These are phyloP conservation scores for Selenicereus undatus DNA, from an alignment of 148 eudicot genomes.

Conservation along the genomic window DNA sequence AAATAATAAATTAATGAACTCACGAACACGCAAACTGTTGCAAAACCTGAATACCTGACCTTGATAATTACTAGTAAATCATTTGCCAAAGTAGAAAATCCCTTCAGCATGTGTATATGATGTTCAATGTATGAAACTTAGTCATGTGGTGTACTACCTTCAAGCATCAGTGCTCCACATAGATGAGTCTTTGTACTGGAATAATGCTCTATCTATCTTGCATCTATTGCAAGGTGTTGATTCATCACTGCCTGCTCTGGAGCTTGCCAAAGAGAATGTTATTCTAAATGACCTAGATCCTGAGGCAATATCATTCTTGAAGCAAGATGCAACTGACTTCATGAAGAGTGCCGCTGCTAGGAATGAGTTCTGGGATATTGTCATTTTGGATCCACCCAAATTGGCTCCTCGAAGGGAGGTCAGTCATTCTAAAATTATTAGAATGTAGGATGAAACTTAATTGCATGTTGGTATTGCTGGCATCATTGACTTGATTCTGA, in stretches of 20 bases:
- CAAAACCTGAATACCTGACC: not conserved
- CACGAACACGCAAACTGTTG: not conserved
- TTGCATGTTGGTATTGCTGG: not conserved
- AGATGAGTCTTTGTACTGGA: conserved; percentile 10
- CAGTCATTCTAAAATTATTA: not conserved
- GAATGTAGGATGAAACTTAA: not conserved
- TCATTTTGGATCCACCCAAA: conserved; percentile 86
- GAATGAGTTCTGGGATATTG: conserved; percentile 82
- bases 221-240: conserved; percentile 57
- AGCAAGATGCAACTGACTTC: conserved; percentile 69
- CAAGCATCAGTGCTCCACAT: not conserved
- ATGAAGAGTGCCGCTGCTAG: conserved; percentile 76
- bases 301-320: conserved; percentile 53
- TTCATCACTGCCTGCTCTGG: conserved; percentile 77
- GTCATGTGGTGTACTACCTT: not conserved
- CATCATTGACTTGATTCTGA: not conserved
- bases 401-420: conserved; percentile 89
- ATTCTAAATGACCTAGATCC: conserved; percentile 63
- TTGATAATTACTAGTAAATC: not conserved
- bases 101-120: not conserved
- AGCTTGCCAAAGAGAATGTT: conserved; percentile 70
- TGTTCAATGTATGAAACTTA: not conserved
- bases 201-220: conserved; percentile 7
- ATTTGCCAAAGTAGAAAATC: not conserved
- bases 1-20: too few species aligned